Conservation (phyloP, 2,329 filamentous ascomycete species). For the Hypoxylon sp. region DNA sequence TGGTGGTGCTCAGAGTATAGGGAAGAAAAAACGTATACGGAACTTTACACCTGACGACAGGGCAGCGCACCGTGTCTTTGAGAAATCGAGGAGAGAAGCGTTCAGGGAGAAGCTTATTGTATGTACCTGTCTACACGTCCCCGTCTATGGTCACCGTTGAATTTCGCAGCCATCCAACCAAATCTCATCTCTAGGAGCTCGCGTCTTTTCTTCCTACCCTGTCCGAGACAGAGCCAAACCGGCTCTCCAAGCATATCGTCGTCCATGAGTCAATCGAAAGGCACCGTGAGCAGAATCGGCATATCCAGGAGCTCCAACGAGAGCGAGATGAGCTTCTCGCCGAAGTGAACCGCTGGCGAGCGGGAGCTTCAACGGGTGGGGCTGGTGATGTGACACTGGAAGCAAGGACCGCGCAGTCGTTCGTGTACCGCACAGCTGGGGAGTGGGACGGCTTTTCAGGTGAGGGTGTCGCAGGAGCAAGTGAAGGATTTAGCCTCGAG, state of each 20-base stretch:
- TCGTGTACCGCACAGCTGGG: slow-evolving; percentile 22
- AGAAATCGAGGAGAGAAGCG: slow-evolving; percentile 59
- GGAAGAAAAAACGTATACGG: slow-evolving; percentile 56
- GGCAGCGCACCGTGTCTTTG: slow-evolving; percentile 59
- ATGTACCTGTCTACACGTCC: slow-evolving; percentile 31
- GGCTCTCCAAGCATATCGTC: slow-evolving; percentile 60
- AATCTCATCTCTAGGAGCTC: slow-evolving; percentile 52
- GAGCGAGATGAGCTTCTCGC: slow-evolving; percentile 47
- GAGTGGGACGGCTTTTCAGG: slow-evolving; percentile 18
- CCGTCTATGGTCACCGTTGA: slow-evolving; percentile 1
- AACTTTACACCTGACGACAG: slow-evolving; percentile 60
- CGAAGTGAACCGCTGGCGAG: slow-evolving; percentile 47
- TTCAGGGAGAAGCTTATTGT: slow-evolving; percentile 59
- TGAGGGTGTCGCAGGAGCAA: slow-evolving; percentile 17
- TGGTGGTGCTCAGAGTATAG: slow-evolving; percentile 2
- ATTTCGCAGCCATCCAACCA: slow-evolving; percentile 27
- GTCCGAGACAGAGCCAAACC: slow-evolving; percentile 54
- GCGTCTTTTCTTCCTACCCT: slow-evolving; percentile 56
- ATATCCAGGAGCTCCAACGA: slow-evolving; percentile 43
- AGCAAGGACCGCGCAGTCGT: slow-evolving; percentile 25
- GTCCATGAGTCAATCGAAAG: slow-evolving; percentile 57
- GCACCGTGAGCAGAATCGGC: slow-evolving; percentile 49
- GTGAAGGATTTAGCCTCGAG: slow-evolving; percentile 16
- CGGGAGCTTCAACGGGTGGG: slow-evolving; percentile 25
- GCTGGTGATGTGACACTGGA: slow-evolving; percentile 11